These are phyloP conservation scores for Aspergillus pseudoviridinutans DNA, from an alignment of 2,329 filamentous ascomycete genomes.

Conservation along the genomic window DNA sequence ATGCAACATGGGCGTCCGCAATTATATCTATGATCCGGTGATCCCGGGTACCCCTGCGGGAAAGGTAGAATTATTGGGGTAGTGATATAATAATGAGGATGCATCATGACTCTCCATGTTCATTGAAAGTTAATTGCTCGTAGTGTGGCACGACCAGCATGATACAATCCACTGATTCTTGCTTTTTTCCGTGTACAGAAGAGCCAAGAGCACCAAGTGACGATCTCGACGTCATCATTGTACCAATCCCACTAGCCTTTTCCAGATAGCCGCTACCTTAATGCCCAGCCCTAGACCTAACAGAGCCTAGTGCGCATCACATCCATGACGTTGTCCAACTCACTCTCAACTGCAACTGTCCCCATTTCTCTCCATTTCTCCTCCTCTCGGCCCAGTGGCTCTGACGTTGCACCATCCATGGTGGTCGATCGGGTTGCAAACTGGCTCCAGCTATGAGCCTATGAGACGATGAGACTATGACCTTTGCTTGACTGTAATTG, in stretches of 20 bases:
- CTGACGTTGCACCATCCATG: slow-evolving; percentile 27
- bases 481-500: slow-evolving; percentile 4
- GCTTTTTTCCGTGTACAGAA: not conserved
- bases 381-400: not conserved
- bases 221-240: slow-evolving; percentile 35
- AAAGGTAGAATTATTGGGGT: slow-evolving; percentile 4
- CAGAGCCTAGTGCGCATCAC: slow-evolving; percentile 10
- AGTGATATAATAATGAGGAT: slow-evolving; percentile 26
- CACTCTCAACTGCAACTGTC: slow-evolving; percentile 5
- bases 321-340: slow-evolving; percentile 31
- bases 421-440: slow-evolving; percentile 6
- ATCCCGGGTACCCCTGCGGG: slow-evolving; percentile 15
- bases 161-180: not conserved
- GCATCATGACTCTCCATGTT: slow-evolving; percentile 11
- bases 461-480: not conserved
- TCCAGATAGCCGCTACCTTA: slow-evolving; percentile 19
- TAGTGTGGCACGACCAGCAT: not conserved
- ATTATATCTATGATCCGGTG: slow-evolving; percentile 19
- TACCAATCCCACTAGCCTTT: slow-evolving; percentile 19
- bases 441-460: slow-evolving; percentile 1
- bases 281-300: slow-evolving; percentile 11
- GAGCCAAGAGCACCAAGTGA: not conserved
- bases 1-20: slow-evolving; percentile 8
- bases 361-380: not conserved
- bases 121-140: not conserved